Conservation (phyloP, 495 filamentous ascomycete genomes). For the Xylaria scruposa region DNA sequence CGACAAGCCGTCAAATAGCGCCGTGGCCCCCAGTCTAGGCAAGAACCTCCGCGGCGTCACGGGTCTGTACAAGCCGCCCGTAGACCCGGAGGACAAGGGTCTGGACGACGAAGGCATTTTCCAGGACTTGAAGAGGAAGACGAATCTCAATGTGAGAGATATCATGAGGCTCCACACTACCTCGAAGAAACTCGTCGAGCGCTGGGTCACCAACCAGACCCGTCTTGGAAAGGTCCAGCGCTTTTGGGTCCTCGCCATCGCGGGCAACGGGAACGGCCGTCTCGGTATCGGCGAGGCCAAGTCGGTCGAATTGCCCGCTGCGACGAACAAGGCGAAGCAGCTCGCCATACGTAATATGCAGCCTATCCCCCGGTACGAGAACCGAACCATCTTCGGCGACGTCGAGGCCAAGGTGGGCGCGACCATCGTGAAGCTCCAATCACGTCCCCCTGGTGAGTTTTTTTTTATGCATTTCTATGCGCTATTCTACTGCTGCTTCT, state of each 20-base stretch:
- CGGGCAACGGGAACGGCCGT: conserved; percentile 83
- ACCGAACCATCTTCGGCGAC: conserved; percentile 87
- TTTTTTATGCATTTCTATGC: background rate
- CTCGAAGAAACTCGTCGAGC: conserved; percentile 70
- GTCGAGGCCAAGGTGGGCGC: conserved; percentile 85
- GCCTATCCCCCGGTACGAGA: conserved; percentile 87
- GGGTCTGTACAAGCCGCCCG: conserved; percentile 55
- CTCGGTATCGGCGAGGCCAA: conserved; percentile 91
- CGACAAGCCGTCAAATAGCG: conserved; percentile 44
- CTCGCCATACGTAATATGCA: conserved; percentile 84
- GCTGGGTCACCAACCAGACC: conserved; percentile 88
- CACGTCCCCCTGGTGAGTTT: conserved; percentile 83
- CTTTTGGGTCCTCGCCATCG: conserved; percentile 73
- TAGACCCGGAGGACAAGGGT: conserved; percentile 51
- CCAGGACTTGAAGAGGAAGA: conserved; percentile 67
- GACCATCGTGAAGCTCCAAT: conserved; percentile 76
- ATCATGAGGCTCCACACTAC: conserved; percentile 56
- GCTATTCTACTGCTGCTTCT: background rate
- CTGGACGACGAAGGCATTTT: conserved; percentile 50
- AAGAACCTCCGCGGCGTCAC: conserved; percentile 52
- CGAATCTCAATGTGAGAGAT: conserved; percentile 66
- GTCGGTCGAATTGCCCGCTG: conserved; percentile 71
- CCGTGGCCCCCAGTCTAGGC: conserved; percentile 51
- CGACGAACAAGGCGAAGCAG: conserved; percentile 68
- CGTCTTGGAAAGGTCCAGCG: conserved; percentile 89